Conservation (phyloP, 495 filamentous ascomycete genomes). For the Neurospora hispaniola region DNA sequence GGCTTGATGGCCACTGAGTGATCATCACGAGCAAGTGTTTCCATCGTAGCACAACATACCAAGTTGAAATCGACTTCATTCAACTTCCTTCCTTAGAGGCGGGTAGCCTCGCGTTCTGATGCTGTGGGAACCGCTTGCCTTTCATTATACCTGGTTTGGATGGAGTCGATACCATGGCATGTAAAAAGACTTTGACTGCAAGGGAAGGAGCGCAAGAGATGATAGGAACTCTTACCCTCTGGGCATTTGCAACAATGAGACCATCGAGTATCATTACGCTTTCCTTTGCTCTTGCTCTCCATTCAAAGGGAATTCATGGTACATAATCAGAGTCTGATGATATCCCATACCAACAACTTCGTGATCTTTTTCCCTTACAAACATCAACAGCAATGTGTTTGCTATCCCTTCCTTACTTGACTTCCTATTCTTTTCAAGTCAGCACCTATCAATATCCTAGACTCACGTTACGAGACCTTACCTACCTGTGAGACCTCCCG, state of each 20-base stretch:
- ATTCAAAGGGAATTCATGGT: neutral
- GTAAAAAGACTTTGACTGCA: neutral
- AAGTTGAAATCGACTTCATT: neutral
- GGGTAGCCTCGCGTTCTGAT: neutral
- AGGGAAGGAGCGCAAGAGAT: neutral
- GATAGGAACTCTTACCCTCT: neutral
- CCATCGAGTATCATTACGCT: neutral
- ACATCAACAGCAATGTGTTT: neutral
- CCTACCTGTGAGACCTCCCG: neutral
- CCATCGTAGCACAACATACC: neutral
- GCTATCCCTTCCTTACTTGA: neutral
- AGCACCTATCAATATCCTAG: neutral
- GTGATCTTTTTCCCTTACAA: neutral
- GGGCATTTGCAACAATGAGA: neutral
- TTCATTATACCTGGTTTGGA: neutral
- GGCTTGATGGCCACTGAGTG: neutral
- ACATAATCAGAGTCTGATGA: neutral
- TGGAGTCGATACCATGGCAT: neutral
- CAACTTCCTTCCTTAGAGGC: neutral
- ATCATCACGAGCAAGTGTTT: no score
- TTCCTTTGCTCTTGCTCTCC: neutral
- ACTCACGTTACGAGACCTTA: neutral
- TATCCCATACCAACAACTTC: neutral
- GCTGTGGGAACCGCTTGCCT: neutral
- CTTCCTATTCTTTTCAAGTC: neutral